Evolutionary conservation across 1,139 yeast species (phyloP), one percentile per base, ranked within the genome.

Genomic region (Candida dubliniensis): DNA sequence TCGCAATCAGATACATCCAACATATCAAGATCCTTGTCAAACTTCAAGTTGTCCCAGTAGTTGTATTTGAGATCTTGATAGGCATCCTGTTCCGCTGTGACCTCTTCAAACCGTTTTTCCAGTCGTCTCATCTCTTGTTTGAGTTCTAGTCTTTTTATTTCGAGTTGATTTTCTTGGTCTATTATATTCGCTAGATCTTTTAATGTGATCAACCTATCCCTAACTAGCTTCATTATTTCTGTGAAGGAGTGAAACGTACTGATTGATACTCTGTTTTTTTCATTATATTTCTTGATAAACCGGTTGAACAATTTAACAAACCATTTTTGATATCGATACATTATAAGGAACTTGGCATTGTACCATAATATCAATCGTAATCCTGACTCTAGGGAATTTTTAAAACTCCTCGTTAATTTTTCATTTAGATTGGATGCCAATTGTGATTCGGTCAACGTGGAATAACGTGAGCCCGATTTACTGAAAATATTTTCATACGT

Each of bases 31-130:
- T 67, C 74, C 26, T 49, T 49, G 14, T 60, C 64, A 11, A 59
- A 46, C 2, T 54, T 50, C n/a, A 63, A 46, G 6, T 56, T 59
- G 44, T 69, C 75, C 76, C 76, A 71, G 51, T 71, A 71, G 36
- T 59, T 58, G 46, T 71, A 71, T 43, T 56, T 56, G 14, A 66
- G 47, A 33, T 62, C 65, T 24, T 57, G 49, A 30, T 47, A 56
- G 8, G 54, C 49, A 7, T 52, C 50, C 42, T 48, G 51, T 33
- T 58, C 60, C 23, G 54, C 51, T 36, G 49, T 48, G 36, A 55
- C 49, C 41, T 53, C 48, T 38, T 52, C 46, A 24, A 49, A 35
- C 18, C 46, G 31, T 37, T 43, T 47, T 30, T 36, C 35, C 6
- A 47, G 40, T 23, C 35, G 37, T 27, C 45, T 14, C 26, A 34